Base-by-base conservation (phyloP, 139 green algal species). In the Chlorella sp. region DNA sequence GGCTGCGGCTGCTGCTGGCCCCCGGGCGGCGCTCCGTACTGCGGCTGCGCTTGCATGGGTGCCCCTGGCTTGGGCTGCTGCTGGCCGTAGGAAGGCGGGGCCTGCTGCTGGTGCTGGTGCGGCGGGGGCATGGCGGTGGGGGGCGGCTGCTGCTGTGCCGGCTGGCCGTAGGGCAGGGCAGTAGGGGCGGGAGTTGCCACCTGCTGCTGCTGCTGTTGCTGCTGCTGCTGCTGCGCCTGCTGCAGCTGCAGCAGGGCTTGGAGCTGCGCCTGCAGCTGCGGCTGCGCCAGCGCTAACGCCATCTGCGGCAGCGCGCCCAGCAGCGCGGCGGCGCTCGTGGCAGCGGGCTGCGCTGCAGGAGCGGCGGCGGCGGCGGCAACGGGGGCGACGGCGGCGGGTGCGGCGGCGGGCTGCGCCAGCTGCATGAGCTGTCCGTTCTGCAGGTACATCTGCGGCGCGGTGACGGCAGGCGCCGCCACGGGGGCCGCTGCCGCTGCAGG, bases 41-140 rank as follows among this genome's bases (percentile, higher is more conserved):
- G 3, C 14, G 61, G 23, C 3, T 30, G n/a, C 29, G 27, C 27
- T 30, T 35, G n/a, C 6, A 22, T 23, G 3, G 61, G 23, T 22
- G 23, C 61, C 3, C 6, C n/a, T 27, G 33, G 61, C 61, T 31
- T 2, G 10, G 5, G 27, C 31, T 69, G 63, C 63, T 31, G 27
- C 31, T 69, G 63, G 6, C n/a, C n/a, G n/a, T n/a, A n/a, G n/a
- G n/a, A n/a, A n/a, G 31, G 5, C 76, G 59, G 68, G 30, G 26
- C 64, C 26, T 74, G 33, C 65, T 73, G 62, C 30, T 67, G 32
- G n/a, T 31, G 23, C 49, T 35, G 63, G 20, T 69, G 63, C 63
- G 49, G 63, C 30, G 35, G 4, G 30, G 3, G 27, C 10, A 10
- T 67, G 62, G 4, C 4, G 62, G 31, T 69, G 63, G 27, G 2